phyloP scores from a whole-genome alignment of 257 asterid genomes.

The Jacaranda copaia region DNA sequence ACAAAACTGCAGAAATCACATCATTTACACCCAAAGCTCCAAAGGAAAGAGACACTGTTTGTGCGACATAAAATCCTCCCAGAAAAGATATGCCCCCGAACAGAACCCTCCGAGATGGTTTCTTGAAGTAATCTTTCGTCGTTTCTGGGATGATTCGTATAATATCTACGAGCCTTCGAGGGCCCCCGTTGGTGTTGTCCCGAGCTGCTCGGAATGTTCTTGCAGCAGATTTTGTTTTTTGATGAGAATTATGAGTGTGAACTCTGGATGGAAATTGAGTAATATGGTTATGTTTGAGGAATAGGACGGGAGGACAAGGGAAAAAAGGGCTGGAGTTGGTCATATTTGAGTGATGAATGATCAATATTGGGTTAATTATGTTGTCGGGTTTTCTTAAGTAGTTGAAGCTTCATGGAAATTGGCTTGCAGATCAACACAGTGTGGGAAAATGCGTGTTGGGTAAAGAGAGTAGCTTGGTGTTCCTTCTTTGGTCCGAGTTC shows the following conservation, averaged over 20 bases:
- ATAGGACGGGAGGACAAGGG: too few relatives aligned
- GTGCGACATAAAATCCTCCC: neutral
- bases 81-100: neutral
- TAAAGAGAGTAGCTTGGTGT: too few relatives aligned
- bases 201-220: neutral
- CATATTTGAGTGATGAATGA: too few relatives aligned
- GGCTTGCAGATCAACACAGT: too few relatives aligned
- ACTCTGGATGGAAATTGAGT: too few relatives aligned
- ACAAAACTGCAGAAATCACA: neutral
- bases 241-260: neutral
- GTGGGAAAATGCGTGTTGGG: too few relatives aligned
- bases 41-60: neutral
- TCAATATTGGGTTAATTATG: too few relatives aligned
- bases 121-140: neutral
- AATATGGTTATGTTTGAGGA: too few relatives aligned
- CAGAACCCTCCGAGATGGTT: neutral
- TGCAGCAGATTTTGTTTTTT: neutral
- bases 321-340: too few relatives aligned
- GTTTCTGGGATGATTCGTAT: neutral
- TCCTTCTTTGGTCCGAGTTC: too few relatives aligned
- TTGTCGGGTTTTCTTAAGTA: too few relatives aligned
- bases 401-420: too few relatives aligned
- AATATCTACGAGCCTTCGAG: neutral
- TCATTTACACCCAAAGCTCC: slow-evolving; percentile 7
- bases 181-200: neutral